These are phyloP conservation scores for Lathyrus tuberosus DNA, from an alignment of 306 rosid species.

Conservation along the genomic window DNA sequence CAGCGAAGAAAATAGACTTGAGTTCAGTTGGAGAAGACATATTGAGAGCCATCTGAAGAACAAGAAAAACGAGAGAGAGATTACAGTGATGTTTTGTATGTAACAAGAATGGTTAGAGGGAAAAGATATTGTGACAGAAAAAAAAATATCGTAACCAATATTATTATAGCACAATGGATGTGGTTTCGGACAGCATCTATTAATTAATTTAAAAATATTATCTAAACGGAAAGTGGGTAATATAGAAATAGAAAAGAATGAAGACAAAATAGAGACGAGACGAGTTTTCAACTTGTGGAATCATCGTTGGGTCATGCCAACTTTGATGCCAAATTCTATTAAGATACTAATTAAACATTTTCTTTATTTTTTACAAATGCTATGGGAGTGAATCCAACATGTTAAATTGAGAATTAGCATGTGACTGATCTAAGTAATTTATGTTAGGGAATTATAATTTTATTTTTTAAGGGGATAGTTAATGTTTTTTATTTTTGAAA, in stretches of 20 bases:
- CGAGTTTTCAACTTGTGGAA: not conserved
- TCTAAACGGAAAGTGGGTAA: conserved; percentile 3
- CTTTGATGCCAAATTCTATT: too few species aligned
- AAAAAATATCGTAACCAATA: not conserved
- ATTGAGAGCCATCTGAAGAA: conserved; percentile 70
- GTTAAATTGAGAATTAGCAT: too few species aligned
- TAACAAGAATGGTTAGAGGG: not conserved
- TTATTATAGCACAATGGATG: not conserved
- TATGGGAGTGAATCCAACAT: too few species aligned
- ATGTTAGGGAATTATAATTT: too few species aligned
- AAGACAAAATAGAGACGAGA: conserved; percentile 3
- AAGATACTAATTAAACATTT: too few species aligned
- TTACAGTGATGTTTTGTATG: not conserved
- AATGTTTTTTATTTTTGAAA: too few species aligned
- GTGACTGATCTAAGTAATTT: too few species aligned
- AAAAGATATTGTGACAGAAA: not conserved
- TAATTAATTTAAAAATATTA: not conserved
- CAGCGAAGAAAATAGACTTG: conserved; percentile 68
- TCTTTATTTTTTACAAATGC: too few species aligned
- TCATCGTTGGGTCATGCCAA: not conserved
- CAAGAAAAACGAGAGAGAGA: conserved; percentile 2
- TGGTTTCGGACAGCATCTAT: conserved; percentile 3
- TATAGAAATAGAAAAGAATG: not conserved
- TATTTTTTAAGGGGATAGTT: too few species aligned
- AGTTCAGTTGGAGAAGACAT: conserved; percentile 73